A percentile compares a stretch with the other conserved stretches of the same genome.
Conservation (phyloP, 176 grass and related monocot species). For the Aegilops longissima region DNA sequence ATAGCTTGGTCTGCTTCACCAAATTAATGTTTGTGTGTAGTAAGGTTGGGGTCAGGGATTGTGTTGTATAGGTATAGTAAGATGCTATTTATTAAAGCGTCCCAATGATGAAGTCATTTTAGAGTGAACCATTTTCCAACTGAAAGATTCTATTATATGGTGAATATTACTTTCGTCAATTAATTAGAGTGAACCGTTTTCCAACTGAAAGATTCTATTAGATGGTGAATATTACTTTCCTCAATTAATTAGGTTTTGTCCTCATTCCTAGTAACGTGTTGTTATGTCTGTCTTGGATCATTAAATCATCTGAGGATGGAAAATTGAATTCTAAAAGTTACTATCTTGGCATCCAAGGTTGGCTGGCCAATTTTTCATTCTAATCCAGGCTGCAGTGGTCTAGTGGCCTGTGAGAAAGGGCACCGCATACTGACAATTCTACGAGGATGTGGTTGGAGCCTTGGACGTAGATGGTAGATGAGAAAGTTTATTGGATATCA, state of each 20-base stretch:
- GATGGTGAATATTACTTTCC: not conserved
- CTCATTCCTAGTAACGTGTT: not conserved
- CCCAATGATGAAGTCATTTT: not conserved
- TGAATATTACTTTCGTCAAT: not conserved
- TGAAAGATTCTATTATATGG: not conserved
- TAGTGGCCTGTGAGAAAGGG: not conserved
- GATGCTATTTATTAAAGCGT: not conserved
- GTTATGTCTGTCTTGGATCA: not conserved
- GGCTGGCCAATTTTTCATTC: not conserved
- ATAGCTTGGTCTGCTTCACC: not conserved
- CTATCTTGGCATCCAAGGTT: not conserved
- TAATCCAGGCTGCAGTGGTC: not conserved
- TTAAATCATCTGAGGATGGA: not conserved
- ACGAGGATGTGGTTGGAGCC: not conserved
- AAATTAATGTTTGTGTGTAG: not conserved
- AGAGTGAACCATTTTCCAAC: not conserved
- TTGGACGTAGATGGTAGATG: not conserved
- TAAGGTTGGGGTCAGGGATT: not conserved
- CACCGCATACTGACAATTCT: not conserved
- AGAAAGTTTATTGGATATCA: not conserved
- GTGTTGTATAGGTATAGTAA: not conserved
- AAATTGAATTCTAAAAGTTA: not conserved
- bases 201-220: not conserved
- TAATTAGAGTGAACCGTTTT: not conserved
- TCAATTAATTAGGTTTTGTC: not conserved